Evolutionary conservation across 2,329 filamentous ascomycete genomes (phyloP).

Genomic region (Aspergillus unguis): DNA sequence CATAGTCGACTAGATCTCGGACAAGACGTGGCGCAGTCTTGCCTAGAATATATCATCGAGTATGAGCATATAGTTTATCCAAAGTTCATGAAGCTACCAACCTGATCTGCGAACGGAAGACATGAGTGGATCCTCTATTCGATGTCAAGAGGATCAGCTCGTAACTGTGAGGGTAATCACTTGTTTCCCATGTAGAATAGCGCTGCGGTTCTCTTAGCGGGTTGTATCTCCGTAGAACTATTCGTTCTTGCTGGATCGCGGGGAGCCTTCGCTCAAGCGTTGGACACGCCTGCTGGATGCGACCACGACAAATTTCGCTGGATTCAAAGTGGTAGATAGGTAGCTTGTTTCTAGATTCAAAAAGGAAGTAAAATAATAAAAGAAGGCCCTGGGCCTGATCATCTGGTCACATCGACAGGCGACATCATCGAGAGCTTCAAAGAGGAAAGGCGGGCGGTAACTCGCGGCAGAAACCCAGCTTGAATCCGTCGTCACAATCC

Average conservation of each 20-base stretch:
- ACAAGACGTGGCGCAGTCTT: constrained; percentile 52
- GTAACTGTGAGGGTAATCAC: background rate
- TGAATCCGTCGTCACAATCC: constrained; percentile 23
- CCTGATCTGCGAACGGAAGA: constrained; percentile 32
- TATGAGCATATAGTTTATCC: constrained; percentile 2
- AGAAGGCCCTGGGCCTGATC: constrained; percentile 4
- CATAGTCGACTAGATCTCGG: constrained; percentile 45
- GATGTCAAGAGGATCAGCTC: constrained; percentile 12
- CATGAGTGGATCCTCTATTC: constrained; percentile 27
- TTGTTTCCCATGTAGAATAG: constrained; percentile 12
- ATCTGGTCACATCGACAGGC: constrained; percentile 9
- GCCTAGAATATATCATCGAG: constrained; percentile 31
- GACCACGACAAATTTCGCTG: background rate
- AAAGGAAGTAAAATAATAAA: constrained; percentile 3
- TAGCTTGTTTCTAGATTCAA: background rate
- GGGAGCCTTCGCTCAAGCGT: constrained; percentile 7
- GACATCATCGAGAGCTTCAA: constrained; percentile 18
- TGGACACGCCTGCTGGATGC: background rate
- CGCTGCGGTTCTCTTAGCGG: too few species aligned
- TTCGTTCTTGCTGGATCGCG: constrained; percentile 9
- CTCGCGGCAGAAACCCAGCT: constrained; percentile 27
- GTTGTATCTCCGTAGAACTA: constrained; percentile 1
- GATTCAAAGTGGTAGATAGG: too few species aligned
- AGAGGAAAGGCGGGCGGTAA: constrained; percentile 23
- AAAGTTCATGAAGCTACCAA: constrained; percentile 19